Base-by-base conservation (phyloP, 495 filamentous ascomycete species). In the Lophiotrema nucula region DNA sequence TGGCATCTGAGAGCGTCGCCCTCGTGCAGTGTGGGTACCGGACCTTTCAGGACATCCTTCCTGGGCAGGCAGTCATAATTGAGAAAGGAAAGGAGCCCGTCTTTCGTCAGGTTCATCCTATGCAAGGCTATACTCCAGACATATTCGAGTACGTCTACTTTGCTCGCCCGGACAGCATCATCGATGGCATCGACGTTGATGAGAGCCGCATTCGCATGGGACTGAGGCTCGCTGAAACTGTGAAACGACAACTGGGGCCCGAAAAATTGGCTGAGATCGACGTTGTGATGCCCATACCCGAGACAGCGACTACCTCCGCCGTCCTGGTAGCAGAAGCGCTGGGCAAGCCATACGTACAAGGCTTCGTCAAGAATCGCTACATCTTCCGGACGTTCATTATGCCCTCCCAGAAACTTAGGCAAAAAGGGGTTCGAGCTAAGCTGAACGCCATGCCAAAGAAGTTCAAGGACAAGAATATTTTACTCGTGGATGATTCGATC, bases 321-420 rank as follows among this genome's bases (percentile, higher is more conserved):
- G 83, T 87, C 6, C 83, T 83, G 42, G 84, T 97, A 6, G 86
- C 95, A 15, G 83, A 87, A 66, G 77, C 80, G 33, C 75, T 97
- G 25, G 80, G 85, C 58, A 92, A 88, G 58, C 88, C 89, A 2
- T 95, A 89, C 70, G 88, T 82, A 56, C 89, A 90, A 63, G 89
- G 82, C 11, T 92, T 96, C 61, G 86, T 96, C 56, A 97, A 96
- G 80, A 97, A 97, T 73, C 83, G 92, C 46, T 97, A 97, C 71
- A 88, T 97, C 45, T 95, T 92, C 79, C 85, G 92, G 31, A 96
- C 92, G 0, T 97, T 96, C 71, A 96, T 97, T 69, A 91, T 96
- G 86, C 90, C 91, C 8, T 86, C 85, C 27, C 92, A 97, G 70
- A 85, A 86, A 65, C 83, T 85, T 21, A 80, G 93, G 4, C 85